A percentile compares a stretch with the other conserved stretches of the same genome.
Conservation (phyloP, 306 rosid genomes). For the Prunus fruticosa region DNA sequence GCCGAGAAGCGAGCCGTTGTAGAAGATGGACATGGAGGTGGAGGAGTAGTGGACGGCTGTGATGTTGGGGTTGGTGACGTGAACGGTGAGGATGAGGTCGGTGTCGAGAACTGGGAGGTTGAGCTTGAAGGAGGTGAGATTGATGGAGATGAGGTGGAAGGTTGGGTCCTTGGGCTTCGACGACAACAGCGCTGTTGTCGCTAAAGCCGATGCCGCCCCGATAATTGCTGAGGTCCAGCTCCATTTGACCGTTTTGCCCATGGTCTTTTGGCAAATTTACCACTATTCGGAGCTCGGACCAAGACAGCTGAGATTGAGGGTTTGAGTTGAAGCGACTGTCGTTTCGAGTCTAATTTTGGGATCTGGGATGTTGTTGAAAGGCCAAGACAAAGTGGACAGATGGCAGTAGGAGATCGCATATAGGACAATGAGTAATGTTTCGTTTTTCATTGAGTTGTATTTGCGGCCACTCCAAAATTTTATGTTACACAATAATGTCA, state of each 20-base stretch:
- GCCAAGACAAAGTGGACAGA: not conserved
- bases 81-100: conserved; percentile 69
- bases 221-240: conserved; percentile 68
- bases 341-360: not conserved
- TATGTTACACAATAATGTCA: no score
- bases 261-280: not conserved
- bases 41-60: conserved; percentile 69
- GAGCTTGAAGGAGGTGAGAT: conserved; percentile 64
- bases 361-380: not conserved
- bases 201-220: conserved; percentile 75
- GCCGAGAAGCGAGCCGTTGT: conserved; percentile 76
- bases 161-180: conserved; percentile 86
- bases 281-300: not conserved
- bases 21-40: conserved; percentile 81
- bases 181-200: conserved; percentile 45
- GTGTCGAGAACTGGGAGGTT: conserved; percentile 64
- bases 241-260: conserved; percentile 50
- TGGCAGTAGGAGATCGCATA: not conserved
- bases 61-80: conserved; percentile 86
- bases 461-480: no score
- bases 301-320: not conserved
- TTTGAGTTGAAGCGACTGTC: not conserved
- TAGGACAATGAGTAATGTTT: no score
- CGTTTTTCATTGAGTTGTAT: no score
- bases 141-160: conserved; percentile 67